phyloP scores from a whole-genome alignment of 495 filamentous ascomycete species.

The Lepidopterella palustris region DNA sequence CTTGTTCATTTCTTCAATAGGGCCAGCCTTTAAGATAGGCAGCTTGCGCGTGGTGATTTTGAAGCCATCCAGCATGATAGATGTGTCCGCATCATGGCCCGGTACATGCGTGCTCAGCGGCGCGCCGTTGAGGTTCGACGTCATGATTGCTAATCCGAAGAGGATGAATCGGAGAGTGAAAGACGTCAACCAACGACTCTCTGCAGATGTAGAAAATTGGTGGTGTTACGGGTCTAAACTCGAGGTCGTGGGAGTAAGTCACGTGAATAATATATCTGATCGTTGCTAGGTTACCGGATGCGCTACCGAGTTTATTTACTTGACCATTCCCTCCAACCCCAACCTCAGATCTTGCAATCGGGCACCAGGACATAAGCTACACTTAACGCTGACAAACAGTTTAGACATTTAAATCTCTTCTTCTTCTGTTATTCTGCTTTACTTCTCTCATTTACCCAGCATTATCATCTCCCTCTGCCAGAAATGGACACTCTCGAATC shows the following conservation, averaged over 20 bases:
- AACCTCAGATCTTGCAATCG: too few relatives aligned
- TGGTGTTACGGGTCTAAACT: too few relatives aligned
- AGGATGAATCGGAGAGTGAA: neutral
- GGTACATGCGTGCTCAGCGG: constrained; percentile 18
- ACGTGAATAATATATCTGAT: too few relatives aligned
- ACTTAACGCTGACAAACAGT: too few relatives aligned
- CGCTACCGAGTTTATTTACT: too few relatives aligned
- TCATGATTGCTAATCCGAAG: neutral
- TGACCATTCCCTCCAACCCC: too few relatives aligned
- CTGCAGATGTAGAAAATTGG: neutral
- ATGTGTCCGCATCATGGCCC: constrained; percentile 15
- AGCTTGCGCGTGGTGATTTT: constrained; percentile 72
- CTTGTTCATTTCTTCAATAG: constrained; percentile 79
- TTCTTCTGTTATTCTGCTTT: constrained; percentile 11
- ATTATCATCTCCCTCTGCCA: constrained; percentile 12
- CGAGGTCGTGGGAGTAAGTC: too few relatives aligned
- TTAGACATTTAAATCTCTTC: constrained; percentile 2
- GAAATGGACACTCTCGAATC: constrained; percentile 37
- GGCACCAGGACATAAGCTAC: too few relatives aligned
- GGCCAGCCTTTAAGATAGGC: constrained; percentile 82
- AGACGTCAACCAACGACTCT: neutral
- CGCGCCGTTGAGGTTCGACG: neutral
- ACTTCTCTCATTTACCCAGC: constrained; percentile 12
- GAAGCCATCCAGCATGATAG: constrained; percentile 42
- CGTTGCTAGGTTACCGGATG: too few relatives aligned